Conservation (phyloP, 306 rosid species). For the Ochetophila trinervis region DNA sequence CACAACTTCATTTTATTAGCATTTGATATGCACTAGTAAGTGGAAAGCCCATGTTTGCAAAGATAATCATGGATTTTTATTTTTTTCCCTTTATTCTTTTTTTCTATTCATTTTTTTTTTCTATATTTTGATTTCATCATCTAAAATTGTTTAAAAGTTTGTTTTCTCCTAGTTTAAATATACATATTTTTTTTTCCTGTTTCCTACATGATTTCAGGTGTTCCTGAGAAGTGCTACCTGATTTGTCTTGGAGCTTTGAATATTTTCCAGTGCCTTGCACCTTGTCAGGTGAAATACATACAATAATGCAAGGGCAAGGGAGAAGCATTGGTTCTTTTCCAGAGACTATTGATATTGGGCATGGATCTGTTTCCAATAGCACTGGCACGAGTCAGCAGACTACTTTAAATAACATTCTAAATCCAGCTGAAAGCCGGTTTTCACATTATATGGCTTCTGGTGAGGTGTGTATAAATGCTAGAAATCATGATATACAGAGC, state of each 20-base stretch:
- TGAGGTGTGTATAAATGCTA: constrained; percentile 45
- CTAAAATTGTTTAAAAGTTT: constrained; percentile 10
- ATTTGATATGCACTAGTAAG: too few relatives aligned
- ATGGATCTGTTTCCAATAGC: constrained; percentile 52
- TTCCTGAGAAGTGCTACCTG: constrained; percentile 22
- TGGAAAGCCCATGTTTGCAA: too few relatives aligned
- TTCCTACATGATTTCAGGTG: constrained; percentile 12
- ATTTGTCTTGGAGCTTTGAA: constrained; percentile 16
- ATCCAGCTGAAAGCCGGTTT: constrained; percentile 50
- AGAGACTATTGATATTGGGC: constrained; percentile 46
- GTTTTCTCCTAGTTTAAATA: constrained; percentile 16
- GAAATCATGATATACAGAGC: constrained; percentile 42
- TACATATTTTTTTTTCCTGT: constrained; percentile 5
- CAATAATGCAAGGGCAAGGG: constrained; percentile 73
- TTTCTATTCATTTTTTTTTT: constrained; percentile 1
- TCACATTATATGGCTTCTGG: constrained; percentile 56
- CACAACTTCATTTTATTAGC: too few relatives aligned
- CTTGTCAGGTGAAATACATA: constrained; percentile 32
- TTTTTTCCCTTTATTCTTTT: neutral
- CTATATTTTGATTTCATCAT: neutral
- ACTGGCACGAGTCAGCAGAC: constrained; percentile 54
- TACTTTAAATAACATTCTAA: constrained; percentile 43
- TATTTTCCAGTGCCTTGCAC: constrained; percentile 3
- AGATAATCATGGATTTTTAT: too few relatives aligned
- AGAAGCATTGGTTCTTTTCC: constrained; percentile 49